Percentiles rank a stretch among this genome's conserved stretches.
Evolutionary conservation across 768 basidiomycete genomes (phyloP).

Genomic region (Trametes gibbosa): DNA sequence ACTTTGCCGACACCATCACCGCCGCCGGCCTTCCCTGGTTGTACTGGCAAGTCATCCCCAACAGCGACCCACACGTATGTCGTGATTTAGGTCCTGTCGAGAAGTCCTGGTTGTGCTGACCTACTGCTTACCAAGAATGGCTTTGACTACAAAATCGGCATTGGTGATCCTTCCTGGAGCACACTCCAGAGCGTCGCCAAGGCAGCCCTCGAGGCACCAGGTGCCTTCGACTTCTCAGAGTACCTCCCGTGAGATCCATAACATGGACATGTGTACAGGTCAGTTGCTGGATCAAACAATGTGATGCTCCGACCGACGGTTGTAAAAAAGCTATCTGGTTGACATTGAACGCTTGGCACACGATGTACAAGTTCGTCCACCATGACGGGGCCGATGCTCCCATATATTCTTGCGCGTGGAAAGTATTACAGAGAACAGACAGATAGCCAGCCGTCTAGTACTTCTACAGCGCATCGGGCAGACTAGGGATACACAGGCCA

Average conservation of each 20-base stretch:
- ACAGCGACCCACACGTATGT: slow-evolving; percentile 35
- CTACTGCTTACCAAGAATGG: not conserved
- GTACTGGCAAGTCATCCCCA: slow-evolving; percentile 40
- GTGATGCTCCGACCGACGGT: no score
- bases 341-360: not conserved
- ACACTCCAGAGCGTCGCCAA: slow-evolving; percentile 20
- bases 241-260: slow-evolving; percentile 13
- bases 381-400: slow-evolving; percentile 1
- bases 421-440: not conserved
- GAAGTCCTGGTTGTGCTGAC: not conserved
- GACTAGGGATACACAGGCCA: not conserved
- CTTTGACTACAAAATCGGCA: slow-evolving; percentile 26
- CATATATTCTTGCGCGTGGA: not conserved
- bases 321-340: not conserved
- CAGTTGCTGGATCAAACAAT: no score
- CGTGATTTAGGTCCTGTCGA: not conserved
- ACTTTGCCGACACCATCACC: slow-evolving; percentile 33
- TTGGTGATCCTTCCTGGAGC: slow-evolving; percentile 22
- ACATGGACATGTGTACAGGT: no score
- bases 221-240: slow-evolving; percentile 25
- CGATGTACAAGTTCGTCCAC: not conserved
- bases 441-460: slow-evolving; percentile 3
- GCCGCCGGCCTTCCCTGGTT: slow-evolving; percentile 37
- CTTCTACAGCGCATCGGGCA: not conserved
- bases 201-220: slow-evolving; percentile 14